phyloP scores from a whole-genome alignment of 164 flowering plant species.

The Aristolochia californica region DNA sequence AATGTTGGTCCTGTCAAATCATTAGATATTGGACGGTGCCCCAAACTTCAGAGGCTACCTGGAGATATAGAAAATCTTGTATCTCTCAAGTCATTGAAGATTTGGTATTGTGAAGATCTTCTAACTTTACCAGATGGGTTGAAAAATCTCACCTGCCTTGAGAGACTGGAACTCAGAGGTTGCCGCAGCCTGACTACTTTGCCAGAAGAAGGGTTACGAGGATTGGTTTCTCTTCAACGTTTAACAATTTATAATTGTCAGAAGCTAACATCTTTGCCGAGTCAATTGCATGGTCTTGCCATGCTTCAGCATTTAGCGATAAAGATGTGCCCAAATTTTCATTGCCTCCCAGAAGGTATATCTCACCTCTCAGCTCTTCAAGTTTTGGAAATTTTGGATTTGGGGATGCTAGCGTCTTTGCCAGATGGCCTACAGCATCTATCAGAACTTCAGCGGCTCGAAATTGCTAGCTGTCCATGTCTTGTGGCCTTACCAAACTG shows the following conservation, averaged over 20 bases:
- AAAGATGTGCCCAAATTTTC: not conserved
- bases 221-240: not conserved
- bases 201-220: not conserved
- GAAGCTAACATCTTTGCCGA: not conserved
- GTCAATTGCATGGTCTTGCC: not conserved
- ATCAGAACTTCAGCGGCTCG: not conserved
- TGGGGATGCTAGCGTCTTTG: not conserved
- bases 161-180: not conserved
- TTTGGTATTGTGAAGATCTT: slow-evolving; percentile 9
- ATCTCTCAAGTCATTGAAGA: slow-evolving; percentile 6
- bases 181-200: not conserved
- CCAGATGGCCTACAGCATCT: not conserved
- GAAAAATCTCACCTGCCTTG: slow-evolving; percentile 3
- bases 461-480: not conserved
- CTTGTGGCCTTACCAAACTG: not conserved
- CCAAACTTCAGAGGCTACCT: not conserved
- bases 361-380: not conserved
- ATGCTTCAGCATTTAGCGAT: not conserved
- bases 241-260: not conserved
- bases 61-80: slow-evolving; percentile 7
- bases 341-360: not conserved
- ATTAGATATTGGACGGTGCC: slow-evolving; percentile 8
- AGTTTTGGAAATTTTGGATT: not conserved
- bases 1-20: slow-evolving; percentile 4
- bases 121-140: slow-evolving; percentile 3